Evolutionary conservation across 495 filamentous ascomycete genomes (phyloP).

Genomic region (Aspergillus hancockii): DNA sequence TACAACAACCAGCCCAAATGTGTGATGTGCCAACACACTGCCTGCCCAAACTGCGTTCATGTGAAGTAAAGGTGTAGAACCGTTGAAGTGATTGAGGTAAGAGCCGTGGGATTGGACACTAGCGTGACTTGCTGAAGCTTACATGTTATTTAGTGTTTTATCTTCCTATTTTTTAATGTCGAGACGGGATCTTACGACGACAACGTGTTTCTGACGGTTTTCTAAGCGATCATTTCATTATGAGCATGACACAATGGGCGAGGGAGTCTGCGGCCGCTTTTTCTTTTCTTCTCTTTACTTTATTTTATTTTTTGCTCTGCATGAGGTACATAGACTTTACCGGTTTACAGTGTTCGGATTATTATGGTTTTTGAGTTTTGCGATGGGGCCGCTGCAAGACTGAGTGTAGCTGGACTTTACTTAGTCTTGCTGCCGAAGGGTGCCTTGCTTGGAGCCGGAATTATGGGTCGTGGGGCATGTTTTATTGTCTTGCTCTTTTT

Average conservation of each 20-base stretch:
- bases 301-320: slow-evolving; percentile 5
- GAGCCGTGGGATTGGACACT: neutral
- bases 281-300: slow-evolving; percentile 18
- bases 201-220: slow-evolving; percentile 1
- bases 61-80: slow-evolving; percentile 31
- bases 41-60: slow-evolving; percentile 30
- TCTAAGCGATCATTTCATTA: slow-evolving; percentile 11
- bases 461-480: slow-evolving; percentile 5
- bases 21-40: slow-evolving; percentile 32
- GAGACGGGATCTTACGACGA: neutral
- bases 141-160: neutral
- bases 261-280: slow-evolving; percentile 7
- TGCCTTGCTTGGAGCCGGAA: slow-evolving; percentile 8
- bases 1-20: slow-evolving; percentile 37
- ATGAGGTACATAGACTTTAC: neutral
- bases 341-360: slow-evolving; percentile 13
- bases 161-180: neutral
- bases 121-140: neutral
- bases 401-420: slow-evolving; percentile 13
- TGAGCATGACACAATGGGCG: slow-evolving; percentile 9
- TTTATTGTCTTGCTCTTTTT: neutral
- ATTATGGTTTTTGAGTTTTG: slow-evolving; percentile 2
- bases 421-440: slow-evolving; percentile 6
- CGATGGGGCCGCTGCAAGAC: slow-evolving; percentile 15
- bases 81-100: slow-evolving; percentile 12